A percentile compares a stretch with the other conserved stretches of the same genome.
phyloP scores from a whole-genome alignment of 1,139 yeast species.

The Neolecta irregularis region DNA sequence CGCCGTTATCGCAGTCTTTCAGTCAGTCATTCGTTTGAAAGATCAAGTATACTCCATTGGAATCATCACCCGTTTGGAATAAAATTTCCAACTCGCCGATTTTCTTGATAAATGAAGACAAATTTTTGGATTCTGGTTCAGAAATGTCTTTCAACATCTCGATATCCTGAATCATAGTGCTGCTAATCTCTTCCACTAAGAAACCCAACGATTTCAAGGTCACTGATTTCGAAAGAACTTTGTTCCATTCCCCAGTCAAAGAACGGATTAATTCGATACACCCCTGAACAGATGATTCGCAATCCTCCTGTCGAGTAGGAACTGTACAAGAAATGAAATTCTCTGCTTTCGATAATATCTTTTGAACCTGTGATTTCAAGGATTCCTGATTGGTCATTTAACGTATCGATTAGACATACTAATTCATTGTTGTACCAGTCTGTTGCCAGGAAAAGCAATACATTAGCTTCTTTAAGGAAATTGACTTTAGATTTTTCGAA shows the following conservation, averaged over 20 bases:
- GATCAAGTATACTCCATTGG: neutral
- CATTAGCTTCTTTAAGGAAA: too few species aligned
- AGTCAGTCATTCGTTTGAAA: slow-evolving; percentile 2
- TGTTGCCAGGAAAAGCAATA: too few species aligned
- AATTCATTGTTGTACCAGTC: too few species aligned
- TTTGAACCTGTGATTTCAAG: slow-evolving; percentile 5
- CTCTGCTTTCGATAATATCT: slow-evolving; percentile 1
- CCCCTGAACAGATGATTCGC: slow-evolving; percentile 4
- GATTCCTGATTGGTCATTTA: too few species aligned
- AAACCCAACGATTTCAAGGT: slow-evolving; percentile 8
- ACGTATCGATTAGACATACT: too few species aligned
- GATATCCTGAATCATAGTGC: slow-evolving; percentile 5
- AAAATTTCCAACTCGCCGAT: slow-evolving; percentile 19
- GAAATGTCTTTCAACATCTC: slow-evolving; percentile 24
- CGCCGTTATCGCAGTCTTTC: slow-evolving; percentile 19
- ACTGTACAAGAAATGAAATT: slow-evolving; percentile 4
- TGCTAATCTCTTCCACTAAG: slow-evolving; percentile 5
- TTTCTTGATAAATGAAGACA: slow-evolving; percentile 19
- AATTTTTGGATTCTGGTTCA: slow-evolving; percentile 22
- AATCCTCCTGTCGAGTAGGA: slow-evolving; percentile 1
- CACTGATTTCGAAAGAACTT: slow-evolving; percentile 4
- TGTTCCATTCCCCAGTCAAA: slow-evolving; percentile 6
- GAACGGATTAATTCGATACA: slow-evolving; percentile 5
- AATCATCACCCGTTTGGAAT: slow-evolving; percentile 14
- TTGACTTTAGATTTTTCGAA: too few species aligned